Conservation (phyloP, 352 stramenopile species). For the Lagenidium sp. region DNA sequence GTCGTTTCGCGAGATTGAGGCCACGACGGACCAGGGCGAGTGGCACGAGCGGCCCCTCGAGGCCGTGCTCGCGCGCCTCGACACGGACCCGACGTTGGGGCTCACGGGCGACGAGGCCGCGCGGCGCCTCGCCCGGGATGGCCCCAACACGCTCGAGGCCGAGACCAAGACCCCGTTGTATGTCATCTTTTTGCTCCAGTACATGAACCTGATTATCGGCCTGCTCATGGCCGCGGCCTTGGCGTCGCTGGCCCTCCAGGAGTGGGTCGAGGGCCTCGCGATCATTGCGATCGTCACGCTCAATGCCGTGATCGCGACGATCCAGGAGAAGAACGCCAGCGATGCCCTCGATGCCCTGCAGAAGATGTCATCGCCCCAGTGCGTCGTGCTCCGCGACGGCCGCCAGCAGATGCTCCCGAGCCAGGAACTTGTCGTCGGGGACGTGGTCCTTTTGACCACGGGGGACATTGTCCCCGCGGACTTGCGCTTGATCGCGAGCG, state of each 20-base stretch:
- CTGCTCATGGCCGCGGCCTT: conserved; percentile 49
- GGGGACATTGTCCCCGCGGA: conserved; percentile 93
- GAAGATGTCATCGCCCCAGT: conserved; percentile 67
- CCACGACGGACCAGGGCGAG: conserved; percentile 24
- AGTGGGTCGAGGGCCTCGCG: conserved; percentile 59
- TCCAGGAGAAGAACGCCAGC: conserved; percentile 56
- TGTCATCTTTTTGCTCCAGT: conserved; percentile 67
- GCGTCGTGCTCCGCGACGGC: conserved; percentile 35
- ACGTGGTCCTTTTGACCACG: conserved; percentile 79
- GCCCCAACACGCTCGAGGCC: conserved; percentile 39
- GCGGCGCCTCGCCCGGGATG: conserved; percentile 28
- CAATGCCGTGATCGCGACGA: conserved; percentile 59
- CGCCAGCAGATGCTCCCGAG: conserved; percentile 42
- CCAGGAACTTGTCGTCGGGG: conserved; percentile 55
- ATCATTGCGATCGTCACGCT: conserved; percentile 70
- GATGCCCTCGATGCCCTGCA: conserved; percentile 63
- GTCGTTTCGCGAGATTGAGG: conserved; percentile 45
- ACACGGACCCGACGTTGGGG: conserved; percentile 26
- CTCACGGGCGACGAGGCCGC: conserved; percentile 21
- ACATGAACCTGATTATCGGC: conserved; percentile 70
- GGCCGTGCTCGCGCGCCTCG: conserved; percentile 28
- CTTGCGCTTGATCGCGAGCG: conserved; percentile 81
- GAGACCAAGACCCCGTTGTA: conserved; percentile 43
- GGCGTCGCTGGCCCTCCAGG: conserved; percentile 52
- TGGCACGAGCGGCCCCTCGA: conserved; percentile 46